Percentiles rank a stretch among this genome's conserved stretches.
Conservation (phyloP, 768 basidiomycete species). For the Erythrobasidium yunnanense region DNA sequence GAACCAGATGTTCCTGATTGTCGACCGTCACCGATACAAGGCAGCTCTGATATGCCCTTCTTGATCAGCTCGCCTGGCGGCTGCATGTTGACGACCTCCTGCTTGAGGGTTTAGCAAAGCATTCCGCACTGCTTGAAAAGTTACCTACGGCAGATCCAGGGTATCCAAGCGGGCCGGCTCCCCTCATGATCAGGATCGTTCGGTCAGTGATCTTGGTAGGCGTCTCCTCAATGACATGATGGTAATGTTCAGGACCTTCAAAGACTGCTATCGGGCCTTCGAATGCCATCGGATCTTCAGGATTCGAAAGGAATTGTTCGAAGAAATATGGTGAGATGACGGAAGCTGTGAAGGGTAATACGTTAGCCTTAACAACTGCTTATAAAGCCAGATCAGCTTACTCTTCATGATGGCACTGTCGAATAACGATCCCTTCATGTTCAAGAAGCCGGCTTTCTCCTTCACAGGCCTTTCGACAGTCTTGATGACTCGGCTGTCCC, state of each 20-base stretch:
- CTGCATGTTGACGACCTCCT: constrained; percentile 40
- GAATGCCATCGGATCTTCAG: constrained; percentile 41
- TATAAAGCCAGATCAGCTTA: too few relatives aligned
- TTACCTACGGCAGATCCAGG: background rate
- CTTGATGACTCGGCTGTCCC: constrained; percentile 39
- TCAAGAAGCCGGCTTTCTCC: constrained; percentile 39
- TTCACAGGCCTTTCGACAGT: constrained; percentile 38
- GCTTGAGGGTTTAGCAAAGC: constrained; percentile 2
- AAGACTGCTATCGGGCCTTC: constrained; percentile 41
- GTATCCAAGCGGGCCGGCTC: constrained; percentile 40
- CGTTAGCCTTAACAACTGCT: too few relatives aligned
- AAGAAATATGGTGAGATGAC: constrained; percentile 40
- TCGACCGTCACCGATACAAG: constrained; percentile 41
- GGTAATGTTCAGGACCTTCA: constrained; percentile 42
- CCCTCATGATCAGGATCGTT: constrained; percentile 41
- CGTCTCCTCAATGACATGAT: constrained; percentile 37
- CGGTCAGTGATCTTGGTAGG: constrained; percentile 32
- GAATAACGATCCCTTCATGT: constrained; percentile 40
- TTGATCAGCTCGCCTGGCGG: constrained; percentile 40
- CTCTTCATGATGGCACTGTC: constrained; percentile 39
- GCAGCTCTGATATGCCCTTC: constrained; percentile 39
- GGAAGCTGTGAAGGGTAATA: constrained; percentile 37
- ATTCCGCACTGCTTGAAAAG: background rate
- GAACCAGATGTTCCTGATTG: constrained; percentile 40
- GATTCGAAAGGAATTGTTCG: constrained; percentile 40